Evolutionary conservation across 176 grass and related monocot species (phyloP), one percentile per base, ranked within the genome.

Genomic region (Bothriochloa decipiens): DNA sequence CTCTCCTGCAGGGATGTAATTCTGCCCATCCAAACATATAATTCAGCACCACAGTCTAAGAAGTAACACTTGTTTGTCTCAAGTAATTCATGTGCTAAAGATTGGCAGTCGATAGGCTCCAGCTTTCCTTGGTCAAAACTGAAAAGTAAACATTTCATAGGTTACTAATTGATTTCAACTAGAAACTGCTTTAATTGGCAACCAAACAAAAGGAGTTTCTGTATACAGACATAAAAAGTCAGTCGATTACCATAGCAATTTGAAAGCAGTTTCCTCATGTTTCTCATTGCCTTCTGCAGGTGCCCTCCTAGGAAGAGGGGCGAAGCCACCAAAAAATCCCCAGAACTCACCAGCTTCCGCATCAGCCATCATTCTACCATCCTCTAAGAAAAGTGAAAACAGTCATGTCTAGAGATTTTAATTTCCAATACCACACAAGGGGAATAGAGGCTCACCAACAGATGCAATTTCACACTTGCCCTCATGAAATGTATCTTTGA

Each of bases 321-420:
- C 97, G 84, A 99, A 99, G 73, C 97, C 97, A 72, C 97, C 97
- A 57, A 99, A 99, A 74, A 94, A 88, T 13, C 78, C 93, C 93
- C 97, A 99, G 86, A 99, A 99, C 61, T 99, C 97, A 89, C 97
- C 97, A 83, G 97, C 89, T 78, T 99, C 96, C 0, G 86, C 88
- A 92, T 96, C 90, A 87, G 93, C 93, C 97, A 99, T 99, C 86
- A 99, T 88, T 72, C 89, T 96, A 23, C 97, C 97, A 82, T 99
- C 97, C 79, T 99, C 97, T 99, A 85, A 73, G 15, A 66, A 77
- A 57, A 76, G 4, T 74, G 25, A 33, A 84, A 89, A 83, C 68
- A 25, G 33, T 97, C 82, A 87, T 16, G 79, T 82, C 18, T 74
- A 64, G 79, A 70, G 28, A 70, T 46, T 50, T 4, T 16, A 64